Conservation (phyloP, 768 basidiomycete genomes). For the Pleurotus ostreatus region DNA sequence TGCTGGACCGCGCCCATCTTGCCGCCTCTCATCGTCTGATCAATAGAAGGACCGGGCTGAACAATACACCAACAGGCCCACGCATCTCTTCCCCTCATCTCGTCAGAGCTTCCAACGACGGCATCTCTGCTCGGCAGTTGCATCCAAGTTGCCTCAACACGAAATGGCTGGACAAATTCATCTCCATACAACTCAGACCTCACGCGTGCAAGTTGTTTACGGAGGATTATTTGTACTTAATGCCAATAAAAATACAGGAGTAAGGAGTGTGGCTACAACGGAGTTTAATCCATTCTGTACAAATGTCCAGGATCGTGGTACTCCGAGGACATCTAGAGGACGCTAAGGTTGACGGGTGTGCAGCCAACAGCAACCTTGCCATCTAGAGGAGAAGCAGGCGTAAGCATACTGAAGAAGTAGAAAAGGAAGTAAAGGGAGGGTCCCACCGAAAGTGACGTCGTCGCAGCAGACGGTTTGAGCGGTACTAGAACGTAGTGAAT, state of each 20-base stretch:
- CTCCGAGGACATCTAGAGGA: background rate
- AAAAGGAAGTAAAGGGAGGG: background rate
- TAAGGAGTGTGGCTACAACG: constrained; percentile 3
- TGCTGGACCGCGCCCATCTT: too few species aligned
- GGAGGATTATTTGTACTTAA: background rate
- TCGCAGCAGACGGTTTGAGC: constrained; percentile 6
- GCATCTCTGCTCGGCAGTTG: too few species aligned
- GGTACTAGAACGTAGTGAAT: background rate
- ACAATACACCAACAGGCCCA: too few species aligned
- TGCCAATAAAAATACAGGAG: constrained; percentile 4
- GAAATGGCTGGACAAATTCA: too few species aligned
- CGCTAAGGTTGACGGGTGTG: constrained; percentile 3
- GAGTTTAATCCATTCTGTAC: background rate
- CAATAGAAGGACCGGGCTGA: too few species aligned
- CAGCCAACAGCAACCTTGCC: constrained; percentile 1
- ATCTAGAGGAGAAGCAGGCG: background rate
- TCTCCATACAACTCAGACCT: too few species aligned
- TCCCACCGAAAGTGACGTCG: constrained; percentile 4
- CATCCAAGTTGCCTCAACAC: too few species aligned
- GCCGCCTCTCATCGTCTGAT: too few species aligned
- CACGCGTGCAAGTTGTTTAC: too few species aligned
- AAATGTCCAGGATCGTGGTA: background rate
- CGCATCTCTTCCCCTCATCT: too few species aligned
- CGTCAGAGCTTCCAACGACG: too few species aligned
- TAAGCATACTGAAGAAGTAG: background rate